These are phyloP conservation scores for Mucor circinelloides DNA, from an alignment of 371 early-diverging fungal species.

Conservation along the genomic window DNA sequence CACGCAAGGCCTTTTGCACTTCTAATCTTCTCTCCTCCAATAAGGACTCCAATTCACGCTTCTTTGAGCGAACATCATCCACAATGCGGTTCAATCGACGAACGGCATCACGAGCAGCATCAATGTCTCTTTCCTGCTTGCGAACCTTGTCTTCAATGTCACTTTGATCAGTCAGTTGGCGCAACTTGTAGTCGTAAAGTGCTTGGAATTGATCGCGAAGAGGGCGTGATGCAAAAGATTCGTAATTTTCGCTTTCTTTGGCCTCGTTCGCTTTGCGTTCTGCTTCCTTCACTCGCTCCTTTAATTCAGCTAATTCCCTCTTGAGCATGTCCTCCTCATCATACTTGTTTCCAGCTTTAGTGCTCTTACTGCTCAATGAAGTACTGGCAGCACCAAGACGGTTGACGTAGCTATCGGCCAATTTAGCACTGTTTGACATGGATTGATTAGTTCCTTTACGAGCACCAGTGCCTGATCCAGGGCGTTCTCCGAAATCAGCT, in stretches of 20 bases:
- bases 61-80: constrained; percentile 50
- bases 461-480: constrained; percentile 50
- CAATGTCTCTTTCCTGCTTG: constrained; percentile 54
- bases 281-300: constrained; percentile 45
- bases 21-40: constrained; percentile 35
- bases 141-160: constrained; percentile 51
- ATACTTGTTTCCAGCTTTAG: constrained; percentile 35
- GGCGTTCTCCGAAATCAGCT: constrained; percentile 53
- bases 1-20: constrained; percentile 30
- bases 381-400: constrained; percentile 56
- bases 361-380: constrained; percentile 43
- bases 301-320: constrained; percentile 46
- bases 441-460: constrained; percentile 49
- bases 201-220: constrained; percentile 54
- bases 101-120: constrained; percentile 52
- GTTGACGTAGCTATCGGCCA: constrained; percentile 56
- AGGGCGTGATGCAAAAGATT: constrained; percentile 48
- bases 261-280: constrained; percentile 32
- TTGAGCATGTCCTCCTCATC: constrained; percentile 54
- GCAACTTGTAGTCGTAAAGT: constrained; percentile 52
- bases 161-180: constrained; percentile 50
- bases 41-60: constrained; percentile 44
- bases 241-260: constrained; percentile 29
- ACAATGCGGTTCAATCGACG: constrained; percentile 49
- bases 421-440: constrained; percentile 51